phyloP scores from a whole-genome alignment of 192 early-diverging fungal species.

The Linnemannia hyalina region DNA sequence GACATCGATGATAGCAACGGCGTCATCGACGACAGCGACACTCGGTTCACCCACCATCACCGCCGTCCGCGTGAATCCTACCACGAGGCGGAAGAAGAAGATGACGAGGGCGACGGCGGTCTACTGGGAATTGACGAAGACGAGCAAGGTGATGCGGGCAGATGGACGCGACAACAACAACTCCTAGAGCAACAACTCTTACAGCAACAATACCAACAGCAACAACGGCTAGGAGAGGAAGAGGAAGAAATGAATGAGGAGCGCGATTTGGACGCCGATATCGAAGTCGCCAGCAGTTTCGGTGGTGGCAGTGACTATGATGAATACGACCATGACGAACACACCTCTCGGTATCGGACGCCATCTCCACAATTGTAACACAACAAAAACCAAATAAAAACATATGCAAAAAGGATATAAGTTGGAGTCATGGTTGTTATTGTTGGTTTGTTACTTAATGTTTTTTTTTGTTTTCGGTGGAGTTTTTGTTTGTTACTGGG shows the following conservation, averaged over 20 bases:
- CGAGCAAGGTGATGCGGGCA: neutral
- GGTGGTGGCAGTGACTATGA: slow-evolving; percentile 6
- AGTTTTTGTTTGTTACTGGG: neutral
- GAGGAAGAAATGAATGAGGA: slow-evolving; percentile 9
- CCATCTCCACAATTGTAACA: neutral
- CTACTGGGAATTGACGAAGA: neutral
- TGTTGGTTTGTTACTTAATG: neutral
- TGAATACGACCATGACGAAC: neutral
- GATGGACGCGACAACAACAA: neutral
- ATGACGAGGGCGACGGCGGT: neutral
- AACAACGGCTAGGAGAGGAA: neutral
- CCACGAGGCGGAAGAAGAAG: neutral
- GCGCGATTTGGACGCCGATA: slow-evolving; percentile 35
- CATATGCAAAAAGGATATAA: neutral
- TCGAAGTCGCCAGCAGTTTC: slow-evolving; percentile 19
- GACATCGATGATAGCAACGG: too few species aligned
- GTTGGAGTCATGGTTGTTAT: neutral
- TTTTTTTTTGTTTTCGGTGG: neutral
- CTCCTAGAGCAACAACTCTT: neutral
- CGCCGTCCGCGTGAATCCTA: neutral
- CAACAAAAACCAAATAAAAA: neutral
- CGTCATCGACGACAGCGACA: too few species aligned
- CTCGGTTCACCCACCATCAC: neutral
- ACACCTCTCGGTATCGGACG: neutral
- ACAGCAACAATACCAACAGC: neutral